A percentile compares a stretch with the other conserved stretches of the same genome.
These are phyloP conservation scores for Jaltomata sinuosa DNA, from an alignment of 257 asterid genomes.

Conservation along the genomic window DNA sequence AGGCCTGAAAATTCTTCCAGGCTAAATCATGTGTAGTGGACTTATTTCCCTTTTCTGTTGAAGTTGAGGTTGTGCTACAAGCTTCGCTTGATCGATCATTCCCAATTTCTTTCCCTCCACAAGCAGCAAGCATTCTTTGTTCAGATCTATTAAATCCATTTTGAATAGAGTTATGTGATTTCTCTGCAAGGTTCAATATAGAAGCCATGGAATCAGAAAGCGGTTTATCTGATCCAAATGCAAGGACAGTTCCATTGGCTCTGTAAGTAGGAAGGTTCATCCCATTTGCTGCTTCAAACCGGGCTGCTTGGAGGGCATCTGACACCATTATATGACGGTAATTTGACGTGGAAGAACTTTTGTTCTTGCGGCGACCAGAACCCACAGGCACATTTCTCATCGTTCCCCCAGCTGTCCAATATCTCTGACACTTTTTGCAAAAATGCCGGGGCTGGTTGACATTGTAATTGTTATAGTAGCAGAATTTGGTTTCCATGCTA, in stretches of 20 bases:
- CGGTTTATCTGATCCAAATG: constrained; percentile 28
- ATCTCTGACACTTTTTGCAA: constrained; percentile 72
- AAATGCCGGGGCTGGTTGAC: constrained; percentile 76
- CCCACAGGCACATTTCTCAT: constrained; percentile 81
- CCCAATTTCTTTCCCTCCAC: constrained; percentile 9
- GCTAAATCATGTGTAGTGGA: neutral
- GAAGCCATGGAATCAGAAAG: neutral
- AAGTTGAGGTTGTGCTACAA: constrained; percentile 7
- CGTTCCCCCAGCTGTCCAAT: constrained; percentile 86
- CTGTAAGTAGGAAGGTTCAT: constrained; percentile 14
- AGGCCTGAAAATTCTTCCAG: constrained; percentile 18
- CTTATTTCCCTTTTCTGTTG: constrained; percentile 9
- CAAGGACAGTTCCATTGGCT: constrained; percentile 27
- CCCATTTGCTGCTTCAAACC: constrained; percentile 16
- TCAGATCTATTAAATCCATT: constrained; percentile 11
- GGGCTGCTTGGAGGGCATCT: constrained; percentile 23
- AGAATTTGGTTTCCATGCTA: constrained; percentile 78
- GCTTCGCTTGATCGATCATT: constrained; percentile 15
- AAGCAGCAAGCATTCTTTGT: constrained; percentile 10
- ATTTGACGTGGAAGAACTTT: constrained; percentile 12
- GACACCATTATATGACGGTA: constrained; percentile 25
- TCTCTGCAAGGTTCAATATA: constrained; percentile 8
- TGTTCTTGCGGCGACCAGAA: constrained; percentile 74
- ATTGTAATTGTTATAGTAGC: constrained; percentile 83
- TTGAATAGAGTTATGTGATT: constrained; percentile 6